Base-by-base conservation (phyloP, 176 grass and related monocot species). In the Triticum monococcum region DNA sequence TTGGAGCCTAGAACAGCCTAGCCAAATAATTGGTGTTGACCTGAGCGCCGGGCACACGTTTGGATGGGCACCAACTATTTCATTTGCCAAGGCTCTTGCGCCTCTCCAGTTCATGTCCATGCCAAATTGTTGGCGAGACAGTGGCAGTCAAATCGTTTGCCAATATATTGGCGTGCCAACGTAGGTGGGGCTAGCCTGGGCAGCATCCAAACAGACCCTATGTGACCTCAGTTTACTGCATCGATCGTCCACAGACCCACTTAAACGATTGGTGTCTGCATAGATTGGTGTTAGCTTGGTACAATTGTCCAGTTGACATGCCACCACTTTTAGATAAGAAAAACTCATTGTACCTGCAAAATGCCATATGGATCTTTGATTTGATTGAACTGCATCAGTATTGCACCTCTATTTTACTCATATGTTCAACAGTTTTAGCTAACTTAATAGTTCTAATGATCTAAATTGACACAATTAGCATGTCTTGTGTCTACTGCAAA, bases 291-390 rank as follows among this genome's bases (percentile, higher is more conserved):
- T 56, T 77, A 56, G 74, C 52, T 56, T 57, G 26, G 48, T 56
- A 75, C 25, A 75, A 18, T 6, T 68, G 43, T 50, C 43, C 40
- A 68, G 28, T 20, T 66, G 79, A 46, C 41, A 33, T 69, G 20
- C 4, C 40, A 32, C 37, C 62, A 67, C 25, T 31, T 80, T 81
- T 81, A 67, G 62, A 45, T 32, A 23, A 69, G 11, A 46, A 81
- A 64, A 81, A 17, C 2, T 54, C 43, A 36, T 23, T 68, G 43
- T 81, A 81, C 64, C 64, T 52, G 50, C 18, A 69, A 69, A 81
- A 22, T 69, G 25, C 28, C 20, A 68, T 23, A 24, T 54, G 26
- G 28, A 69, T 81, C 7, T 33, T 69, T 48, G 28, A 69, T 52
- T 68, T 54, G 41, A 52, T 54, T 36, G 64, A 54, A 54, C 11